phyloP scores from a whole-genome alignment of 1,284 basidiomycete genomes.

The Cutaneotrichosporon mucoides region DNA sequence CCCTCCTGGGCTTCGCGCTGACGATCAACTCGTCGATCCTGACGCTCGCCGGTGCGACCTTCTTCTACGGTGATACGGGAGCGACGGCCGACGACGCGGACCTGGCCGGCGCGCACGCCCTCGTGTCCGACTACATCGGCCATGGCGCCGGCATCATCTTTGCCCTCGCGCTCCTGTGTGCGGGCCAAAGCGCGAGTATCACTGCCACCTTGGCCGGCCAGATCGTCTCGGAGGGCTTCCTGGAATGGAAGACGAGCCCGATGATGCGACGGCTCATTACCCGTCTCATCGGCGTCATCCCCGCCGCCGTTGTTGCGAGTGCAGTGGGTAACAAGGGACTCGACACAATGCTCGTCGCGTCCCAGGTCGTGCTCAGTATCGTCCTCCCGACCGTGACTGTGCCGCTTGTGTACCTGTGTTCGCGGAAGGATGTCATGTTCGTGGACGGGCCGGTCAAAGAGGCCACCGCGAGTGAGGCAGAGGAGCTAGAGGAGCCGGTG shows the following conservation, averaged over 20 bases:
- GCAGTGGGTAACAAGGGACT: slow-evolving; percentile 71
- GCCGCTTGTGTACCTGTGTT: slow-evolving; percentile 72
- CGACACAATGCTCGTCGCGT: slow-evolving; percentile 74
- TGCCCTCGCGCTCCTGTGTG: slow-evolving; percentile 73
- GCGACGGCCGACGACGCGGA: slow-evolving; percentile 57
- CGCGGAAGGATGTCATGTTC: slow-evolving; percentile 65
- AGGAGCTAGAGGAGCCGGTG: not conserved
- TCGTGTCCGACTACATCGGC: slow-evolving; percentile 66
- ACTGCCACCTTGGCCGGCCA: slow-evolving; percentile 90
- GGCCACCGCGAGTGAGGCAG: no score
- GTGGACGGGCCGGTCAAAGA: slow-evolving; percentile 49
- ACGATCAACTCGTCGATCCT: slow-evolving; percentile 75
- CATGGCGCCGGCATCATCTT: slow-evolving; percentile 73
- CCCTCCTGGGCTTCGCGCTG: slow-evolving; percentile 73
- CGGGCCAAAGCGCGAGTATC: slow-evolving; percentile 88
- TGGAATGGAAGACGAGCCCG: slow-evolving; percentile 82
- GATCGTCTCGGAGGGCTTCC: slow-evolving; percentile 88
- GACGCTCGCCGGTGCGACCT: slow-evolving; percentile 61
- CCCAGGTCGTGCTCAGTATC: slow-evolving; percentile 82
- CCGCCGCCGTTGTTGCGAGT: slow-evolving; percentile 73
- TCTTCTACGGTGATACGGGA: slow-evolving; percentile 57
- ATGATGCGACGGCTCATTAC: slow-evolving; percentile 76
- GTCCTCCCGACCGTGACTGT: slow-evolving; percentile 82
- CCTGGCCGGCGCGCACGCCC: slow-evolving; percentile 73
- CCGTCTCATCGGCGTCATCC: slow-evolving; percentile 78